Evolutionary conservation across 164 flowering plant species (phyloP), one percentile per base, ranked within the genome.

Genomic region (Magnolia kwangsiensis): DNA sequence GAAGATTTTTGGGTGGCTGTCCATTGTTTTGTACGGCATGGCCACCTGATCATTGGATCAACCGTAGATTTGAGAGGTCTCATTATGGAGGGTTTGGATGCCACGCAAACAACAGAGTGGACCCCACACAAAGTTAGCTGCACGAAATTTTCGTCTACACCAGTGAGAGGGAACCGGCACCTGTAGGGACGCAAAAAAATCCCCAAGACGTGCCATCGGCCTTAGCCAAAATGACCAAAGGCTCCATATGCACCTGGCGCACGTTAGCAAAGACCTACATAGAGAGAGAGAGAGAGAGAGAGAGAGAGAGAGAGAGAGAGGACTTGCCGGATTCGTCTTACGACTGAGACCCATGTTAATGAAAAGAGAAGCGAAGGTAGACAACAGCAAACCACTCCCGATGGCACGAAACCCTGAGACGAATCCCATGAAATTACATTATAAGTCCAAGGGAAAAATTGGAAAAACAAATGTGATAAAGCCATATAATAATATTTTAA

Each of bases 331-430:
- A 71, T 89, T 85, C 74, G 93, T 91, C 80, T 83, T 86, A 19
- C 74, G 51, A 73, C 92, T 89, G 71, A 91, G 89, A 21, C 78
- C 83, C 1, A 78, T 7, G 76, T 91, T 89, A 72, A 91, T 87
- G 79, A 90, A 72, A 9, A 85, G 1, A 11, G 89, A 83, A 73
- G 78, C 71, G 14, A 59, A 72, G 0, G 82, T 59, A 19, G 96
- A 91, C 71, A 91, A 68, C 37, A 71, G 8, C 24, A 84, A 2
- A 1, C 89, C 86, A 75, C 79, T 64, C 5, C 95, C 95, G 61
- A 91, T 89, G 66, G 89, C 88, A 9, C 93, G 85, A 76, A 88
- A 86, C 3, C 95, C 95, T 89, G 63, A 27, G 29, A 27, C 1
- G 29, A 27, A 27, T 27, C 29, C 29, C 29, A 27, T 27, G 29